Evolutionary conservation across 768 basidiomycete genomes (phyloP).

Genomic region (Austroboletus festivus): DNA sequence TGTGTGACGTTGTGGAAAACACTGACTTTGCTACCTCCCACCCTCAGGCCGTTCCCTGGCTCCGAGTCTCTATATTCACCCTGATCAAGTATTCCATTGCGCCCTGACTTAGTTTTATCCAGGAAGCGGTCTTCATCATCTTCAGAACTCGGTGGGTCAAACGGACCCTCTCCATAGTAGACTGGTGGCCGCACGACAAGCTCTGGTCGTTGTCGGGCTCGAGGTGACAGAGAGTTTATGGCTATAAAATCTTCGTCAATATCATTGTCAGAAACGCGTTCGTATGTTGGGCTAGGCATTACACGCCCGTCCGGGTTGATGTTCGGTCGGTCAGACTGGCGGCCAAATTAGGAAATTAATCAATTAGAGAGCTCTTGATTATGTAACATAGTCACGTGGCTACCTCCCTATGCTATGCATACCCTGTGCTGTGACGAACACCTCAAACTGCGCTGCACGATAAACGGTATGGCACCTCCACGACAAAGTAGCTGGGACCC

Average conservation of each 20-base stretch:
- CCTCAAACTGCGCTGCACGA: not conserved
- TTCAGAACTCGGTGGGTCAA: slow-evolving; percentile 80
- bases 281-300: slow-evolving; percentile 32
- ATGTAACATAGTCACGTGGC: slow-evolving; percentile 19
- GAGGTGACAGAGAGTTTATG: slow-evolving; percentile 2
- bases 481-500: slow-evolving; percentile 81
- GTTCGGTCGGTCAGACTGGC: not conserved
- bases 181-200: slow-evolving; percentile 28
- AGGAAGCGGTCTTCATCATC: slow-evolving; percentile 49
- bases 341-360: slow-evolving; percentile 9
- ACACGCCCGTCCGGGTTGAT: slow-evolving; percentile 3
- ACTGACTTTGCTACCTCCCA: slow-evolving; percentile 39
- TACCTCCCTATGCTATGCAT: too few species aligned
- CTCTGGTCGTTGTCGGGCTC: slow-evolving; percentile 4
- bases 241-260: slow-evolving; percentile 20
- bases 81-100: not conserved
- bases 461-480: slow-evolving; percentile 32
- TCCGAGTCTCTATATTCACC: slow-evolving; percentile 22
- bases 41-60: slow-evolving; percentile 31
- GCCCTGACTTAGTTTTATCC: slow-evolving; percentile 39
- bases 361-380: slow-evolving; percentile 4
- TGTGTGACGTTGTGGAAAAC: not conserved
- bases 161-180: slow-evolving; percentile 77
- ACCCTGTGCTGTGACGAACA: not conserved
- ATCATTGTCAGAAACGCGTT: slow-evolving; percentile 28